Evolutionary conservation across 371 early-diverging fungal species (phyloP), one percentile per base, ranked within the genome.

Genomic region (Mortierella sp.): DNA sequence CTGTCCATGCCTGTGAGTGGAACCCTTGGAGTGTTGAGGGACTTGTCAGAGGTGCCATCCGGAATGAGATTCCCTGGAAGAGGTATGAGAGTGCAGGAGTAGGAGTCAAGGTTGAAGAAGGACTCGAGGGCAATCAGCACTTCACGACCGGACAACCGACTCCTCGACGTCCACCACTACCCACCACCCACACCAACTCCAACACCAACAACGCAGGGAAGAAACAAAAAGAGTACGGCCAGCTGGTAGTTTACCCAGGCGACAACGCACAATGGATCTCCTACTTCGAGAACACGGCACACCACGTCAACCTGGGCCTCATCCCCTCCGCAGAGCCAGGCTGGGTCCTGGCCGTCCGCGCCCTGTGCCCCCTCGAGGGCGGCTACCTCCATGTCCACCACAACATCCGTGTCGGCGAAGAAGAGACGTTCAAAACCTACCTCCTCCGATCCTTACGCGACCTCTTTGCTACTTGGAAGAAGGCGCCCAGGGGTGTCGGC

Each of bases 11-110:
- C 11, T 88, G 88, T 53, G 88, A 88, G 68, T 79, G 80, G 85
- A 88, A 88, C 53, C 78, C 82, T 0, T 88, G 85, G 85, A 87
- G 87, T 41, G 84, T 88, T 3, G 66, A 86, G 41, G 88, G 88
- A 16, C 48, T 88, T 13, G 45, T 74, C 8, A 58, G 74, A 39
- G 87, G 87, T 1, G 81, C 86, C 2, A 53, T 22, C 16, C 64
- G 53, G 48, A 86, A 86, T 44, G 70, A 58, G 2, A 65, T 88
- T 29, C 26, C 52, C 6, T 85, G 79, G 73, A 68, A 70, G 31
- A 73, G 61, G n/a, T 70, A 67, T 22, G 41, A 39, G 22, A 69
- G 64, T 29, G 61, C 19, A 19, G 34, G 9, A 9, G 58, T 69
- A 13, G 4, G 14, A 13, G 22, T 34, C 40, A 16, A 22, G 41